A percentile compares a stretch with the other conserved stretches of the same genome.
Evolutionary conservation across 257 asterid genomes (phyloP).

Genomic region (Echites panduratus): DNA sequence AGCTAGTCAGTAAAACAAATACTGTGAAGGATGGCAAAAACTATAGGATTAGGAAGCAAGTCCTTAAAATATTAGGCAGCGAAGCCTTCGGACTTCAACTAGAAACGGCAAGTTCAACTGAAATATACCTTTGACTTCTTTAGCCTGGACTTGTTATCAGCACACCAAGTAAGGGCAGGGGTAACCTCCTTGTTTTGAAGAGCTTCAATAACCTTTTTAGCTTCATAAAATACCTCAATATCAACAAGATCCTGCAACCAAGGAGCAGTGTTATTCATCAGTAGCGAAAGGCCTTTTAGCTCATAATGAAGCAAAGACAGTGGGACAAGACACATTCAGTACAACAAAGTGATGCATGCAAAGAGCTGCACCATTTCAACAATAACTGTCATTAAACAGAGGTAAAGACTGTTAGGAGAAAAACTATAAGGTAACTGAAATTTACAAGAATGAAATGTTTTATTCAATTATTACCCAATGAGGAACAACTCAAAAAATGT

Average conservation of each 20-base stretch:
- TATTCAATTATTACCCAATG: background rate
- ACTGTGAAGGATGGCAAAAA: background rate
- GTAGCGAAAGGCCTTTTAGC: background rate
- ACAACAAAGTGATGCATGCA: background rate
- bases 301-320: background rate
- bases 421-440: background rate
- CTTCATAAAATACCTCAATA: constrained; percentile 88
- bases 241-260: constrained; percentile 86
- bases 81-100: background rate
- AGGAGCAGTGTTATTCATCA: constrained; percentile 23
- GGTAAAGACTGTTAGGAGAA: background rate
- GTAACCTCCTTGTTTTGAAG: constrained; percentile 79
- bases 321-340: background rate
- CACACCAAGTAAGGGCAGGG: constrained; percentile 99
- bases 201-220: constrained; percentile 86
- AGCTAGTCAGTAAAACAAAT: background rate
- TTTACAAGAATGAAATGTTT: background rate
- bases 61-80: background rate
- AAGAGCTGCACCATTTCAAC: background rate
- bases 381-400: background rate
- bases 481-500: background rate
- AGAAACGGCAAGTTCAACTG: background rate
- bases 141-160: constrained; percentile 88
- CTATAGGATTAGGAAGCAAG: background rate
- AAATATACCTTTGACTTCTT: constrained; percentile 80